A percentile compares a stretch with the other conserved stretches of the same genome.
Conservation (phyloP, 352 stramenopile species). For the Peronospora belbahrii region DNA sequence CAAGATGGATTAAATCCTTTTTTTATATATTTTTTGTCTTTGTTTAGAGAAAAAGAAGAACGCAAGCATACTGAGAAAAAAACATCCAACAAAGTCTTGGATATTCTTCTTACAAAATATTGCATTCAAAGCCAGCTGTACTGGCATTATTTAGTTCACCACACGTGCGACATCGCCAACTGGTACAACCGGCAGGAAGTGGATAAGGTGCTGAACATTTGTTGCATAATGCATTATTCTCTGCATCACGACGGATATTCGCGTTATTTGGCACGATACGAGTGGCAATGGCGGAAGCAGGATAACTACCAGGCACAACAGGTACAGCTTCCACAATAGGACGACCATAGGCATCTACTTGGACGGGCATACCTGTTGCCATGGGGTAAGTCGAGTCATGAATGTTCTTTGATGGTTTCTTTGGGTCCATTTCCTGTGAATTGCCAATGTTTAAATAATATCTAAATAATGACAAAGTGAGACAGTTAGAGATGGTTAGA, state of each 20-base stretch:
- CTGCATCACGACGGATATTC: slow-evolving; percentile 55
- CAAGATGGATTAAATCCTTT: no score
- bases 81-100: no score
- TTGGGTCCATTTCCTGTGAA: slow-evolving; percentile 30
- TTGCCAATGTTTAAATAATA: no score
- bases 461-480: no score
- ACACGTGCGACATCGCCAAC: slow-evolving; percentile 67
- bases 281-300: slow-evolving; percentile 14
- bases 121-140: slow-evolving; percentile 66
- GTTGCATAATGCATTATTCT: slow-evolving; percentile 68
- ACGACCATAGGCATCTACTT: slow-evolving; percentile 42
- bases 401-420: slow-evolving; percentile 21
- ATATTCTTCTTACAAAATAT: slow-evolving; percentile 33
- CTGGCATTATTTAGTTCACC: slow-evolving; percentile 75
- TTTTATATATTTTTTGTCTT: no score
- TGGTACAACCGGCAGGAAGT: slow-evolving; percentile 55
- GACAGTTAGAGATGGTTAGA: no score
- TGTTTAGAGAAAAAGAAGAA: background rate
- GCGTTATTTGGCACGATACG: slow-evolving; percentile 52
- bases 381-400: slow-evolving; percentile 18
- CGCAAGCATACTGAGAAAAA: no score
- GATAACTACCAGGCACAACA: slow-evolving; percentile 1
- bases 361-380: slow-evolving; percentile 25
- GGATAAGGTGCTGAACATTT: slow-evolving; percentile 66
- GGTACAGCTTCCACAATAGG: slow-evolving; percentile 42